phyloP scores from a whole-genome alignment of 2,329 filamentous ascomycete genomes.

The Xylaria sp. region DNA sequence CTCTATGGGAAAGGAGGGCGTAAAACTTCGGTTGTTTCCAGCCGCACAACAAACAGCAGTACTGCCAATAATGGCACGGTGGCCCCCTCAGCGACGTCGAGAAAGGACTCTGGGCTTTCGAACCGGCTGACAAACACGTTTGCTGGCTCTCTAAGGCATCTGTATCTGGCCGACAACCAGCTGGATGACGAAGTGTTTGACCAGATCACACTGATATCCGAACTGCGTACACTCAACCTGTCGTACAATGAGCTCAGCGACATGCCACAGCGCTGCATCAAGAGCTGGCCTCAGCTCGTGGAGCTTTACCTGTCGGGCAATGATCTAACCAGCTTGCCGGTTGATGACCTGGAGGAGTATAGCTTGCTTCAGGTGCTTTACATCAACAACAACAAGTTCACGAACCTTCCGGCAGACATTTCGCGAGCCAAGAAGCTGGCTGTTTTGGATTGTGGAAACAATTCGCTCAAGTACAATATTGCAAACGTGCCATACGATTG shows the following conservation, averaged over 20 bases:
- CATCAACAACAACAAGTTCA: conserved; percentile 97
- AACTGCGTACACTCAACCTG: conserved; percentile 86
- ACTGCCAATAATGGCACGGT: conserved; percentile 47
- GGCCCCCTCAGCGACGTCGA: conserved; percentile 55
- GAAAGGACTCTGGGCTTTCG: conserved; percentile 90
- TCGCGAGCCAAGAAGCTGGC: conserved; percentile 91
- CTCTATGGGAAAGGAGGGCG: conserved; percentile 77
- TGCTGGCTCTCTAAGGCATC: conserved; percentile 77
- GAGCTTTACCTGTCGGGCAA: conserved; percentile 97
- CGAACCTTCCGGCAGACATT: conserved; percentile 91
- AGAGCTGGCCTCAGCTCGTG: conserved; percentile 84
- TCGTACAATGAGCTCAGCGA: conserved; percentile 96
- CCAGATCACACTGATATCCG: conserved; percentile 78
- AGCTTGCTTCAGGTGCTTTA: conserved; percentile 87
- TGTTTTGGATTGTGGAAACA: conserved; percentile 92
- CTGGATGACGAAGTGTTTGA: conserved; percentile 95
- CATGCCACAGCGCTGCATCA: conserved; percentile 84
- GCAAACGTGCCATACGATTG: conserved; percentile 99
- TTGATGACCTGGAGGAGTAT: conserved; percentile 90
- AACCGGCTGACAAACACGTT: conserved; percentile 84
- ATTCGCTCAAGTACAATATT: conserved; percentile 96
- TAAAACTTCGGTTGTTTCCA: conserved; percentile 81
- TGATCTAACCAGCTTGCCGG: conserved; percentile 85
- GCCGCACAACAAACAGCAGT: conserved; percentile 51
- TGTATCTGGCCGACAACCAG: conserved; percentile 91